These are phyloP conservation scores for Sclerotinia borealis DNA, from an alignment of 2,329 filamentous ascomycete genomes.

Conservation along the genomic window DNA sequence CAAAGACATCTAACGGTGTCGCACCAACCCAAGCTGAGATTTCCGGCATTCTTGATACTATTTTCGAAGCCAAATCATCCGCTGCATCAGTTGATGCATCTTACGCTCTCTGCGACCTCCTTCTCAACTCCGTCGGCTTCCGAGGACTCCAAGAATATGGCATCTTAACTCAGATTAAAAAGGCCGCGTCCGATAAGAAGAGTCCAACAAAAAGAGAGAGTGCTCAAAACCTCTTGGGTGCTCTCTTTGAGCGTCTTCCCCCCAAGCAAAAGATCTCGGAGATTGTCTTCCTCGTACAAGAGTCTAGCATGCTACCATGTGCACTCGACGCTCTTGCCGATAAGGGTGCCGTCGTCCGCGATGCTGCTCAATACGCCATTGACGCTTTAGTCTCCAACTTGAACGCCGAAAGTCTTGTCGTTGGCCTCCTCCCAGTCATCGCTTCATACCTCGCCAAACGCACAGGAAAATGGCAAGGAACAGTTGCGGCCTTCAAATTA, in stretches of 20 bases:
- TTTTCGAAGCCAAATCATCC: conserved; percentile 54
- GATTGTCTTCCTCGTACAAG: conserved; percentile 73
- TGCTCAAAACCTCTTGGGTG: conserved; percentile 90
- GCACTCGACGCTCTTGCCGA: conserved; percentile 84
- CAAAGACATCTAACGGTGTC: conserved; percentile 37
- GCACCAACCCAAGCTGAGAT: conserved; percentile 60
- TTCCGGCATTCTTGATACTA: conserved; percentile 54
- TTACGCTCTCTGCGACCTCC: conserved; percentile 57
- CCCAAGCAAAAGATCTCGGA: conserved; percentile 71
- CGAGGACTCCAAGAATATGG: conserved; percentile 57
- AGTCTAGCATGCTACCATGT: conserved; percentile 63
- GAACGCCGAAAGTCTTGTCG: conserved; percentile 74
- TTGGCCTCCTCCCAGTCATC: conserved; percentile 73
- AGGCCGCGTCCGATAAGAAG: conserved; percentile 92
- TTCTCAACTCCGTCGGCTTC: conserved; percentile 59
- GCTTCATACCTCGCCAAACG: conserved; percentile 70
- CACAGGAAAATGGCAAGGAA: conserved; percentile 95
- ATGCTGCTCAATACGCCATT: conserved; percentile 89
- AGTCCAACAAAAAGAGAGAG: conserved; percentile 78
- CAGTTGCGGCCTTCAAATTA: conserved; percentile 76
- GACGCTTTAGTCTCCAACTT: conserved; percentile 80
- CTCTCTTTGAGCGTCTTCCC: conserved; percentile 86
- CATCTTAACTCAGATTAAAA: conserved; percentile 57
- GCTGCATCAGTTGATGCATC: conserved; percentile 54
- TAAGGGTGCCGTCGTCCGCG: conserved; percentile 81